These are phyloP conservation scores for Kalanchoe fedtschenkoi DNA, from an alignment of 164 flowering plant genomes.

Conservation along the genomic window DNA sequence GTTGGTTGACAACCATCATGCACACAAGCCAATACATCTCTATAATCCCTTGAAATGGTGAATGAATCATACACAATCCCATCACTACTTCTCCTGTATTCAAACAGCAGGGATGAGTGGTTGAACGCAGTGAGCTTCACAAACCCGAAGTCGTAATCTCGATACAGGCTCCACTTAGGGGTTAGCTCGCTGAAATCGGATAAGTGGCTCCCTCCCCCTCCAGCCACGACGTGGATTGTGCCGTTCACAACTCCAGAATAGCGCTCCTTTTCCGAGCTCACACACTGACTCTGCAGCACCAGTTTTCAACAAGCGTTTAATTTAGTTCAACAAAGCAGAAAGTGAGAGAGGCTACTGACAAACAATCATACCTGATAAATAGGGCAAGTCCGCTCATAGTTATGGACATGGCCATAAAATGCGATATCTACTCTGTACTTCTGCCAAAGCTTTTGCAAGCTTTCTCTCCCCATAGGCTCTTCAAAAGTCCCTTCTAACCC, in stretches of 20 bases:
- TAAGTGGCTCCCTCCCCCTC: constrained; percentile 76
- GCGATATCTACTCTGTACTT: constrained; percentile 80
- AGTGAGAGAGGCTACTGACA: no score
- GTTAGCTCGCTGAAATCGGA: constrained; percentile 27
- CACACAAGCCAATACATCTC: constrained; percentile 68
- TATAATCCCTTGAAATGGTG: constrained; percentile 72
- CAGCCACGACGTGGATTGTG: constrained; percentile 81
- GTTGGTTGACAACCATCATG: constrained; percentile 51
- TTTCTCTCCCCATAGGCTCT: constrained; percentile 81
- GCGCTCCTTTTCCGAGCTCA: constrained; percentile 38
- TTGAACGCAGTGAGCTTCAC: constrained; percentile 80
- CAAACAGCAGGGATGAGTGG: constrained; percentile 67
- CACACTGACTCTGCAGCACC: constrained; percentile 52
- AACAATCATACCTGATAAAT: constrained; percentile 55
- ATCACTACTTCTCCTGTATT: constrained; percentile 80
- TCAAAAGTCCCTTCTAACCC: constrained; percentile 52
- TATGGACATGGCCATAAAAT: constrained; percentile 79
- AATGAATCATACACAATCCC: constrained; percentile 79
- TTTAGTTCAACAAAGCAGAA: no score
- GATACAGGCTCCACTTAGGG: constrained; percentile 60
- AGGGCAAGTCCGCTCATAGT: constrained; percentile 81
- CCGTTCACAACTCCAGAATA: constrained; percentile 60
- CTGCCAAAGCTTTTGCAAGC: constrained; percentile 80
- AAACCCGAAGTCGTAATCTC: constrained; percentile 62
- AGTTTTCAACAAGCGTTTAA: no score